Percentiles rank a stretch among this genome's conserved stretches.
Evolutionary conservation across 805 yeast genomes (phyloP).

Genomic region (Candida awuae): DNA sequence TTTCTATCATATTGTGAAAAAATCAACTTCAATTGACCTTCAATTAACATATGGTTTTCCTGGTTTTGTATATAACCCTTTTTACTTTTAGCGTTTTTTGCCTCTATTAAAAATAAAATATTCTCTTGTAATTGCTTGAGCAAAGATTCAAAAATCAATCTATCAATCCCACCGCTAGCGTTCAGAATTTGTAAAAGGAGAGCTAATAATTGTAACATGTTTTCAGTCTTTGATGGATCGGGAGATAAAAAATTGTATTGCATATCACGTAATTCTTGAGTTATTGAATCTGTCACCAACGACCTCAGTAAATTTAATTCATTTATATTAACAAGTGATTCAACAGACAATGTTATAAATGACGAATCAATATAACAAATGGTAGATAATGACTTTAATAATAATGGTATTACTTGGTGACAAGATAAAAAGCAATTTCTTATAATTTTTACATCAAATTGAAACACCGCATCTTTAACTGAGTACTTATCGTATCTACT

Average conservation of each 20-base stretch:
- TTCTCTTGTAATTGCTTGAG: slow-evolving; percentile 12
- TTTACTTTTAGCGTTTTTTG: slow-evolving; percentile 7
- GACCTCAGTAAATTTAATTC: slow-evolving; percentile 11
- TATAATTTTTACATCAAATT: slow-evolving; percentile 27
- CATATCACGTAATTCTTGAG: slow-evolving; percentile 14
- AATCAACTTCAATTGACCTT: slow-evolving; percentile 18
- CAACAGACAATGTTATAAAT: slow-evolving; percentile 8
- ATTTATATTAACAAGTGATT: slow-evolving; percentile 13
- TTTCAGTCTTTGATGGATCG: slow-evolving; percentile 18
- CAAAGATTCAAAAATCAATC: slow-evolving; percentile 7
- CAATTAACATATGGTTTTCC: slow-evolving; percentile 12
- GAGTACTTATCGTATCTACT: slow-evolving; percentile 21
- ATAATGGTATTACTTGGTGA: slow-evolving; percentile 28
- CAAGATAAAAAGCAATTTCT: slow-evolving; percentile 30
- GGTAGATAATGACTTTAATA: slow-evolving; percentile 26
- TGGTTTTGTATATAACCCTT: slow-evolving; percentile 1
- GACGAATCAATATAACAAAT: slow-evolving; percentile 16
- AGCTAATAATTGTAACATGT: slow-evolving; percentile 10
- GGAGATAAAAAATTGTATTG: slow-evolving; percentile 21
- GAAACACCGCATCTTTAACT: slow-evolving; percentile 28
- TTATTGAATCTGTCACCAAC: slow-evolving; percentile 8
- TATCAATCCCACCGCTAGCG: slow-evolving; percentile 5
- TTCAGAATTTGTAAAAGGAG: slow-evolving; percentile 10
- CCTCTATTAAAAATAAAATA: slow-evolving; percentile 11
- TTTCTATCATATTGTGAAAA: slow-evolving; percentile 16